phyloP scores from a whole-genome alignment of 1,284 basidiomycete species.

The Pseudozyma hubeiensis region DNA sequence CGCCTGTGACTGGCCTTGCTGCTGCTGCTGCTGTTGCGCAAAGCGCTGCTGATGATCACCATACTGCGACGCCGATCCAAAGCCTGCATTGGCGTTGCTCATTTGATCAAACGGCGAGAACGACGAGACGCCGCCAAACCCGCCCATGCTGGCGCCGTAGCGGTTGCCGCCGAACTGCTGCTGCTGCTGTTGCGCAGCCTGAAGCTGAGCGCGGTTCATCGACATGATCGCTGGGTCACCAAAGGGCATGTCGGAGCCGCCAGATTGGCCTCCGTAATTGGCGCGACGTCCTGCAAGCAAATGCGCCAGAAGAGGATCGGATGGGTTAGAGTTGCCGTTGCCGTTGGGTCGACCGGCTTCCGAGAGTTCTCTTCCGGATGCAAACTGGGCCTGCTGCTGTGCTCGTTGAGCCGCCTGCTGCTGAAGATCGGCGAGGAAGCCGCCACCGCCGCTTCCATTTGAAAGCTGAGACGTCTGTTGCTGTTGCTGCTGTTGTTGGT shows the following conservation, averaged over 20 bases:
- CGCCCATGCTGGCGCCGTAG: conserved; percentile 32
- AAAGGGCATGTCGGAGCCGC: conserved; percentile 45
- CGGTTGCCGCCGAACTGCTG: conserved; percentile 44
- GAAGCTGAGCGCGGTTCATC: conserved; percentile 54
- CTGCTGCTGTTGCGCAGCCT: conserved; percentile 51
- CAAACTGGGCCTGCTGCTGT: conserved; percentile 43
- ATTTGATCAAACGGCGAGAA: conserved; percentile 50
- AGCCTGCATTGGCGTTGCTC: conserved; percentile 27
- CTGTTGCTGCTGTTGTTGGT: conserved; percentile 36
- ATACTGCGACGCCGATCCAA: conserved; percentile 31
- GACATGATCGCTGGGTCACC: conserved; percentile 62
- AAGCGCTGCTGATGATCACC: conserved; percentile 43
- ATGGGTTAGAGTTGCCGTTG: conserved; percentile 32
- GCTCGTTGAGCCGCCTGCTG: conserved; percentile 46
- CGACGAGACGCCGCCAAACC: conserved; percentile 26
- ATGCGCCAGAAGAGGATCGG: conserved; percentile 64
- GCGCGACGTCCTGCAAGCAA: conserved; percentile 52
- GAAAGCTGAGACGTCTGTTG: conserved; percentile 17
- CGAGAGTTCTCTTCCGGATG: conserved; percentile 19
- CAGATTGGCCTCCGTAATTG: conserved; percentile 24
- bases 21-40: conserved; percentile 35
- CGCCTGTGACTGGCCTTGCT: conserved; percentile 22
- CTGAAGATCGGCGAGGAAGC: conserved; percentile 47
- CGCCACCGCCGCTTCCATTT: conserved; percentile 41
- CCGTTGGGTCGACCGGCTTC: conserved; percentile 31